A percentile compares a stretch with the other conserved stretches of the same genome.
These are phyloP conservation scores for Xylariaceae sp. DNA, from an alignment of 2,329 filamentous ascomycete genomes.

Conservation along the genomic window DNA sequence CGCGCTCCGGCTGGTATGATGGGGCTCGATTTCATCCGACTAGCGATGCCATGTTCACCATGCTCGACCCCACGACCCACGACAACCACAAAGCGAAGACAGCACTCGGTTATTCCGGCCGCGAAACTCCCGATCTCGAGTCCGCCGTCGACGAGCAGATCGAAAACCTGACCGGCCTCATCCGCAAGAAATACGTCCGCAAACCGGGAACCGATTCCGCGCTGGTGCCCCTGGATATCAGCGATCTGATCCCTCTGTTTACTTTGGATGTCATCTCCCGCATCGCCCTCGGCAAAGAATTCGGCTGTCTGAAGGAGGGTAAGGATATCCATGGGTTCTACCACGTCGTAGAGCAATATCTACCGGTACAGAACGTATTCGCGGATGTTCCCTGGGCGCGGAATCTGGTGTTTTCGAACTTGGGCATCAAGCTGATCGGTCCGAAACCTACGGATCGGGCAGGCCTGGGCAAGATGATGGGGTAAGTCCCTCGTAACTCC, in stretches of 20 bases:
- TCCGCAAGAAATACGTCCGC: slow-evolving; percentile 19
- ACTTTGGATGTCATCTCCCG: slow-evolving; percentile 25
- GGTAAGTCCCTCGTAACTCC: slow-evolving; percentile 8
- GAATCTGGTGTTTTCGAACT: slow-evolving; percentile 16
- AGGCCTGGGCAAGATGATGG: slow-evolving; percentile 22
- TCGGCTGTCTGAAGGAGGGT: slow-evolving; percentile 21
- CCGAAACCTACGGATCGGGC: slow-evolving; percentile 19
- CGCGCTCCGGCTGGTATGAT: slow-evolving; percentile 20
- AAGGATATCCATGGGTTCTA: slow-evolving; percentile 21
- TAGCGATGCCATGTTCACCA: slow-evolving; percentile 19
- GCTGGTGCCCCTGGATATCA: slow-evolving; percentile 17
- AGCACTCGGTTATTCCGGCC: slow-evolving; percentile 19
- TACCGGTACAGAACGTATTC: slow-evolving; percentile 10
- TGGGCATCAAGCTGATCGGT: slow-evolving; percentile 18
- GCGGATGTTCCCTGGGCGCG: slow-evolving; percentile 21
- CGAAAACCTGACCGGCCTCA: slow-evolving; percentile 11
- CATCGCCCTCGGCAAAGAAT: slow-evolving; percentile 23
- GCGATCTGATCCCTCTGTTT: slow-evolving; percentile 17
- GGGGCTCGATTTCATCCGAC: slow-evolving; percentile 17
- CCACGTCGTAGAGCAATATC: slow-evolving; percentile 1
- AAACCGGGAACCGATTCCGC: background rate
- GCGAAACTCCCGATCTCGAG: slow-evolving; percentile 21
- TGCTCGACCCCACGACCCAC: slow-evolving; percentile 15
- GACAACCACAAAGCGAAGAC: slow-evolving; percentile 20
- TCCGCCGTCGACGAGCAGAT: slow-evolving; percentile 20